Evolutionary conservation across 352 stramenopile species (phyloP).

Genomic region (Pythium vanterpoolii): DNA sequence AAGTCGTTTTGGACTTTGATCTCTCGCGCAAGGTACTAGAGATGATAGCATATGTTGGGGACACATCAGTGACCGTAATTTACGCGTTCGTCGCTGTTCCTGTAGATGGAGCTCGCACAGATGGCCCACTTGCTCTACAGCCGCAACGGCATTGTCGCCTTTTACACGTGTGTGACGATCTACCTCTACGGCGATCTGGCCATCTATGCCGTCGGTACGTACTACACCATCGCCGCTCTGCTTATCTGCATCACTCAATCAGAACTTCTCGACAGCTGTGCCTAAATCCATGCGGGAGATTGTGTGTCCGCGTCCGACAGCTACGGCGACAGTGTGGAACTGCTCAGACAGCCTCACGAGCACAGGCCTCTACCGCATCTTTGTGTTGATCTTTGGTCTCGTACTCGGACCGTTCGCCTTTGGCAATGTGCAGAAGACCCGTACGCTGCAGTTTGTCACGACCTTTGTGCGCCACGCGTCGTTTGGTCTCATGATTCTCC

Average conservation of each 20-base stretch:
- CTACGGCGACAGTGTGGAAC: constrained; percentile 49
- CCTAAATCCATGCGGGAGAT: constrained; percentile 87
- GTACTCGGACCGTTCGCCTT: constrained; percentile 78
- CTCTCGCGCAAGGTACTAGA: constrained; percentile 65
- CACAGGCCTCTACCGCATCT: constrained; percentile 78
- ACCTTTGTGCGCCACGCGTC: constrained; percentile 82
- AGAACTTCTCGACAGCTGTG: constrained; percentile 42
- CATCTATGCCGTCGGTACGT: constrained; percentile 86
- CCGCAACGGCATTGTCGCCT: constrained; percentile 58
- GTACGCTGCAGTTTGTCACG: constrained; percentile 67
- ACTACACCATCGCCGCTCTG: too few relatives aligned
- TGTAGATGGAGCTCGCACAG: constrained; percentile 79
- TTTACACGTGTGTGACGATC: constrained; percentile 78
- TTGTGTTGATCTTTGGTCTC: constrained; percentile 71
- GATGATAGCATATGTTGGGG: background rate
- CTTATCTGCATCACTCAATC: too few relatives aligned
- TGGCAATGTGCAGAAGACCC: constrained; percentile 83
- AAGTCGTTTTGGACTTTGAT: constrained; percentile 53
- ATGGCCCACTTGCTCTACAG: constrained; percentile 82
- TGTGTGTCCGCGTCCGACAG: constrained; percentile 62
- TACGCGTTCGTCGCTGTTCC: background rate
- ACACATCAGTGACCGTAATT: background rate
- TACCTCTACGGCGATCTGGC: constrained; percentile 87
- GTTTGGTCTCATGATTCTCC: constrained; percentile 82
- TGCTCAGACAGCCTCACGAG: constrained; percentile 71